Evolutionary conservation across 73 alveolate genomes (phyloP).

Genomic region (Uronychia binucleata): DNA sequence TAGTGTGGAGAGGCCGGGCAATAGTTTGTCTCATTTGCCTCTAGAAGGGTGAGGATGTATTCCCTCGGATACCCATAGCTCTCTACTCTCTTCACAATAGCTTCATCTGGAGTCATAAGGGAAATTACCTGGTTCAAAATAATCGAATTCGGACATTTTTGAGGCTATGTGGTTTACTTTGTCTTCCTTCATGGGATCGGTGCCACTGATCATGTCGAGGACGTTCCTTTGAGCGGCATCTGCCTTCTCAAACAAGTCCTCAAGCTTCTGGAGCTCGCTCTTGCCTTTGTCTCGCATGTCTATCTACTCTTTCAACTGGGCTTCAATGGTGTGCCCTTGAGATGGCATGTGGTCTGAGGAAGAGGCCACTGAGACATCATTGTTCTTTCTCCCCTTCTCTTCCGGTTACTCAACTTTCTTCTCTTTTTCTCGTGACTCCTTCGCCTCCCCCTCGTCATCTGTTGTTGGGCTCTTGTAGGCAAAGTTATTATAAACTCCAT

Average conservation of each 20-base stretch:
- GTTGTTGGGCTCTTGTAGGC: constrained; percentile 22
- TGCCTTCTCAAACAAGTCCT: background rate
- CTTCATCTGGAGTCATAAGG: constrained; percentile 12
- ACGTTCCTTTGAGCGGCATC: background rate
- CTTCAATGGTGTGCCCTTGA: background rate
- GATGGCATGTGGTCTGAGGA: background rate
- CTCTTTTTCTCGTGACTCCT: constrained; percentile 22
- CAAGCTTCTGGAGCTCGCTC: background rate
- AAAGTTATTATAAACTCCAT: constrained; percentile 63
- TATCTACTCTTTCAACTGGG: background rate
- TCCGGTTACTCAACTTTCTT: constrained; percentile 4
- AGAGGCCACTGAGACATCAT: background rate
- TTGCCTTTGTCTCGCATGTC: background rate
- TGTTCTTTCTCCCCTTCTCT: background rate
- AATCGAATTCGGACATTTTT: background rate
- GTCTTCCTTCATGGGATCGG: background rate
- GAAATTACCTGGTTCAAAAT: background rate
- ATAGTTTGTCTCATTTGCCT: constrained; percentile 76
- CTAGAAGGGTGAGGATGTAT: constrained; percentile 64
- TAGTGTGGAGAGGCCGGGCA: too few relatives aligned
- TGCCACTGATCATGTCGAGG: background rate
- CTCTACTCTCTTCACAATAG: constrained; percentile 53
- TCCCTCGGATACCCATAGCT: constrained; percentile 71
- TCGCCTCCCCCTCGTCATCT: constrained; percentile 13
- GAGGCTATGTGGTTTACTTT: background rate